Evolutionary conservation across 2,329 filamentous ascomycete species (phyloP), one percentile per base, ranked within the genome.

Genomic region (Mollisiaceae sp.): DNA sequence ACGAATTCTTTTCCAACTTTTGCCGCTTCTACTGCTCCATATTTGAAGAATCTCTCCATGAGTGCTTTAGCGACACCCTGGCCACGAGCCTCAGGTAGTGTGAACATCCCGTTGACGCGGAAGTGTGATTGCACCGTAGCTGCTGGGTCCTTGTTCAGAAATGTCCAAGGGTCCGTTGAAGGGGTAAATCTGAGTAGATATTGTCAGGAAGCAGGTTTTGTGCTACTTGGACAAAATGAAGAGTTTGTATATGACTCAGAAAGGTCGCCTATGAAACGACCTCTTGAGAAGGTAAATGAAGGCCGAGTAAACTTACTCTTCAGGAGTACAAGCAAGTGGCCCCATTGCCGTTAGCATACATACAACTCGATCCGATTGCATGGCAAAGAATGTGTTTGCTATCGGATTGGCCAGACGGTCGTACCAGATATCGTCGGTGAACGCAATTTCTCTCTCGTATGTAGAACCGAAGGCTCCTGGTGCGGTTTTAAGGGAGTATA

Each of bases 61-160:
- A 80, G 69, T 1, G 70, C 69, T 63, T 74, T 75, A 11, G 75
- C 78, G 38, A 79, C 69, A 11, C 79, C 78, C 58, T 72, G 73
- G 0, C 78, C 75, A 15, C 78, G 77, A 62, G 74, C 74, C 58
- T 76, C 71, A 43, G 77, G 77, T n/a, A 71, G 65, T 9, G 77
- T 80, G 64, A 78, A 81, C 65, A 80, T 76, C 22, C 75, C 78
- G 59, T 77, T 75, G 47, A 80, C 71, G 41, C 77, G 74, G 64
- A 72, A 79, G 63, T 74, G 73, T 9, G 73, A 63, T 43, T 64
- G 50, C 36, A 32, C 15, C 22, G 45, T 55, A 20, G 43, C 47
- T n/a, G 38, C 43, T 24, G 38, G 15, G 38, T 57, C 52, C 18
- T 39, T 43, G 22, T 43, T 59, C 5, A 57, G 54, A 32, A 32